phyloP scores from a whole-genome alignment of 805 yeast species.

The Kazachstania psychrophila region DNA sequence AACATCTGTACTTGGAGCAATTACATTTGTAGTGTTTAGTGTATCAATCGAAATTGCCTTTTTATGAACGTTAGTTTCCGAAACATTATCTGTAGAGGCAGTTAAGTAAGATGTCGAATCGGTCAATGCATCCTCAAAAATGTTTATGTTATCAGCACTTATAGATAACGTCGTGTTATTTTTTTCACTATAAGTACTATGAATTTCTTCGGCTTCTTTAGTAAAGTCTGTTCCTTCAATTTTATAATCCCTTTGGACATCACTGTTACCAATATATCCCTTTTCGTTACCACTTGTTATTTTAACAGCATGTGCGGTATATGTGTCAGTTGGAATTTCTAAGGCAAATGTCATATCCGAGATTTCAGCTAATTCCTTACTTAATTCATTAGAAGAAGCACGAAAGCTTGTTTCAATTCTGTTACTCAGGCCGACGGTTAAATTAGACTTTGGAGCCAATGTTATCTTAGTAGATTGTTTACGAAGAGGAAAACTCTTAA shows the following conservation, averaged over 20 bases:
- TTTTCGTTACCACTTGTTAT: conserved; percentile 13
- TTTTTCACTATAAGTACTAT: background rate
- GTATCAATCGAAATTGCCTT: conserved; percentile 30
- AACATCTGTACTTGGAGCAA: conserved; percentile 26
- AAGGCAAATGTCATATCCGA: conserved; percentile 26
- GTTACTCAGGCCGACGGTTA: conserved; percentile 1
- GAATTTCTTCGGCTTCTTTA: background rate
- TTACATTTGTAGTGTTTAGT: conserved; percentile 22
- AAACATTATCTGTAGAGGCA: conserved; percentile 15
- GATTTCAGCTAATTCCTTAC: conserved; percentile 8
- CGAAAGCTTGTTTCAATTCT: no score
- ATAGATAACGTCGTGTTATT: background rate
- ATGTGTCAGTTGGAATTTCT: conserved; percentile 24
- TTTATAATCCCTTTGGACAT: background rate
- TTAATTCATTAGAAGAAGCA: background rate
- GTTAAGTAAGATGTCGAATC: conserved; percentile 18
- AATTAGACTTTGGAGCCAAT: conserved; percentile 1
- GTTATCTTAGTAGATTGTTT: conserved; percentile 11
- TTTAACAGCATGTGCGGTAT: conserved; percentile 26
- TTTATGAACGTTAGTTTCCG: conserved; percentile 19
- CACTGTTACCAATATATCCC: no score
- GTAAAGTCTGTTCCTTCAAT: background rate
- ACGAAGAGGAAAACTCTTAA: no score
- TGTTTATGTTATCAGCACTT: conserved; percentile 10
- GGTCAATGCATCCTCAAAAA: conserved; percentile 26